A percentile compares a stretch with the other conserved stretches of the same genome.
These are phyloP conservation scores for Calonectria multiphialidica DNA, from an alignment of 2,329 filamentous ascomycete species.

Conservation along the genomic window DNA sequence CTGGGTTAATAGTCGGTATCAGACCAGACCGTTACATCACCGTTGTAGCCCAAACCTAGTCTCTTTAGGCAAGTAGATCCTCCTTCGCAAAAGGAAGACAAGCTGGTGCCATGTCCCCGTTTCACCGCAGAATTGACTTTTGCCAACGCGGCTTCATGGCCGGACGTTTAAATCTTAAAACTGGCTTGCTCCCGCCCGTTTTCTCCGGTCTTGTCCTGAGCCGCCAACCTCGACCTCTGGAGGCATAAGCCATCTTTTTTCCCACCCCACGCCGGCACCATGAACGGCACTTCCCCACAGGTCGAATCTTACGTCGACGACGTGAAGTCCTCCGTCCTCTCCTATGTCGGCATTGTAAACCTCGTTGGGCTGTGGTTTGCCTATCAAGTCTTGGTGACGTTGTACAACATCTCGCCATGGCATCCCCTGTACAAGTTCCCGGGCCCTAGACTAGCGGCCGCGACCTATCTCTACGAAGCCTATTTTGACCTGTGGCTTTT, in stretches of 20 bases:
- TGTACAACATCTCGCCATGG: neutral
- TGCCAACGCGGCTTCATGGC: neutral
- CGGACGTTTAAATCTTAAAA: neutral
- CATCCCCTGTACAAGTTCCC: neutral
- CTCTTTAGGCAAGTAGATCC: neutral
- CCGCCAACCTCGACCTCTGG: neutral
- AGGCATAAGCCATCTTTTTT: no score
- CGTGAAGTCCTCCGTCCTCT: neutral
- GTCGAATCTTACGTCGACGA: neutral
- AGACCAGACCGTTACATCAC: constrained; percentile 1
- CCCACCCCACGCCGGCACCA: neutral
- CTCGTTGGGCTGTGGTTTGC: neutral
- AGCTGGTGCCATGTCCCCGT: neutral
- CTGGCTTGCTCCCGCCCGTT: neutral
- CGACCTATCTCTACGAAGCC: neutral
- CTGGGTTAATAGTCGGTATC: neutral
- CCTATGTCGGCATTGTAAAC: neutral
- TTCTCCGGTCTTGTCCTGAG: neutral
- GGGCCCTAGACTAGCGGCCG: neutral
- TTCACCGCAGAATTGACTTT: constrained; percentile 10
- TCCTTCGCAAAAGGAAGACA: neutral
- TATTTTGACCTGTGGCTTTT: neutral
- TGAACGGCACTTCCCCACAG: neutral
- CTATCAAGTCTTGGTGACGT: neutral
- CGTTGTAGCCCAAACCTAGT: neutral